Evolutionary conservation across 805 yeast species (phyloP).

Genomic region (Monosporozyma aerobia): DNA sequence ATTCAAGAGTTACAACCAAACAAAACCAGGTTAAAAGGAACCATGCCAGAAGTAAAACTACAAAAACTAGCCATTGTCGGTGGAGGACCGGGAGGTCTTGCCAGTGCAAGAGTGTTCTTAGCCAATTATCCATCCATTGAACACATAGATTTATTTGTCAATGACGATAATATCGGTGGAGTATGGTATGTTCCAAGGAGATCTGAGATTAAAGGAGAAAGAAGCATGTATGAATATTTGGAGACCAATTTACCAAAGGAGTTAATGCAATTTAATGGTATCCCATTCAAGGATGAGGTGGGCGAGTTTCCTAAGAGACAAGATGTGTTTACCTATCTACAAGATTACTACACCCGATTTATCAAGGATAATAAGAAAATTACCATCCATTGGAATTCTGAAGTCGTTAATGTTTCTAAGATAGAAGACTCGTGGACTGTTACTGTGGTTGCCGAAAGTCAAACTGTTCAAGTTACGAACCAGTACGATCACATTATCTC

Average conservation of each 20-base stretch:
- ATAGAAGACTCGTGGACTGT: neutral
- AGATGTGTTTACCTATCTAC: slow-evolving; percentile 55
- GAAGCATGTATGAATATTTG: slow-evolving; percentile 51
- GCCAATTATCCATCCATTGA: slow-evolving; percentile 40
- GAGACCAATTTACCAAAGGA: slow-evolving; percentile 62
- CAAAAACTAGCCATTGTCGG: slow-evolving; percentile 57
- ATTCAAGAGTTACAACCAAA: neutral
- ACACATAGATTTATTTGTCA: slow-evolving; percentile 49
- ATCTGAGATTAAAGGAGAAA: slow-evolving; percentile 11
- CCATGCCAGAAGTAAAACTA: neutral
- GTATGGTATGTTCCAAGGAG: slow-evolving; percentile 54
- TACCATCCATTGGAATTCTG: slow-evolving; percentile 21
- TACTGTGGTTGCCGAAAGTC: slow-evolving; percentile 3
- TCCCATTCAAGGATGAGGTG: slow-evolving; percentile 38
- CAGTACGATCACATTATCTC: slow-evolving; percentile 36
- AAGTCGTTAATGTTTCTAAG: slow-evolving; percentile 18
- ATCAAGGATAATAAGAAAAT: slow-evolving; percentile 18
- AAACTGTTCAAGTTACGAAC: neutral
- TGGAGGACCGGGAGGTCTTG: slow-evolving; percentile 70
- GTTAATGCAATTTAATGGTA: slow-evolving; percentile 56
- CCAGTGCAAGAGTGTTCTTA: slow-evolving; percentile 51
- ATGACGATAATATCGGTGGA: slow-evolving; percentile 59
- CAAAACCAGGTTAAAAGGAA: neutral
- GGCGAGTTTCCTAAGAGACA: slow-evolving; percentile 50
- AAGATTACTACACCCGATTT: slow-evolving; percentile 37